Evolutionary conservation across 2,329 filamentous ascomycete species (phyloP).

Genomic region (Colletotrichum sp.): DNA sequence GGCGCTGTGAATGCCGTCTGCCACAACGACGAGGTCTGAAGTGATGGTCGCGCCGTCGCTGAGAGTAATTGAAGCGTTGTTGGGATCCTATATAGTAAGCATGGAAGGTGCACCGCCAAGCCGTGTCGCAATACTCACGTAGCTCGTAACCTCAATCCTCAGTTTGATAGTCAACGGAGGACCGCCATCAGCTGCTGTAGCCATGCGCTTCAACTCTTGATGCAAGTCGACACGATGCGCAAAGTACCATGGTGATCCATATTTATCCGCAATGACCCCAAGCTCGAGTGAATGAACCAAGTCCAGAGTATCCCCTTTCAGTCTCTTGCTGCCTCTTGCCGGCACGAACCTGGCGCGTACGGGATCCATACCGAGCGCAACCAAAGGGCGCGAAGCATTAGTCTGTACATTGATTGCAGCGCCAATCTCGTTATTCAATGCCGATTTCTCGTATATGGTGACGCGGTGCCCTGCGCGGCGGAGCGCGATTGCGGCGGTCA

Average conservation of each 20-base stretch:
- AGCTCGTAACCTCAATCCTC: conserved; percentile 27
- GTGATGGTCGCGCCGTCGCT: conserved; percentile 28
- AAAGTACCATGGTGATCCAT: conserved; percentile 30
- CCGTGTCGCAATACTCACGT: conserved; percentile 24
- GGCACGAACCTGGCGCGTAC: conserved; percentile 30
- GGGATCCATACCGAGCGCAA: conserved; percentile 40
- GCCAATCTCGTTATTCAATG: conserved; percentile 40
- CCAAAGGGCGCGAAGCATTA: conserved; percentile 40
- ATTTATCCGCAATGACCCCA: neutral
- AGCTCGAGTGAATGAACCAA: conserved; percentile 22
- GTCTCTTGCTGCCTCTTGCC: conserved; percentile 22
- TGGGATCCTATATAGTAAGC: conserved; percentile 23
- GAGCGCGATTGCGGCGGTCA: conserved; percentile 36
- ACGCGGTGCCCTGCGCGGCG: conserved; percentile 38
- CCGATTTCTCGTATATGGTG: conserved; percentile 41
- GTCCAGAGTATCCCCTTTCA: conserved; percentile 1
- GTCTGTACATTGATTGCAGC: conserved; percentile 44
- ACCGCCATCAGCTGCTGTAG: conserved; percentile 30
- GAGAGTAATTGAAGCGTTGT: conserved; percentile 31
- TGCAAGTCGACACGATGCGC: conserved; percentile 47
- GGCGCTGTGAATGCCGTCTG: conserved; percentile 47
- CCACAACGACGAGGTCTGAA: conserved; percentile 47
- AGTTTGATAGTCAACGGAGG: conserved; percentile 28
- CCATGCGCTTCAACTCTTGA: conserved; percentile 36
- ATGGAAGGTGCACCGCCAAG: neutral